Percentiles rank a stretch among this genome's conserved stretches.
Evolutionary conservation across 768 basidiomycete genomes (phyloP).

Genomic region (Pleurotus citrinopileatus): DNA sequence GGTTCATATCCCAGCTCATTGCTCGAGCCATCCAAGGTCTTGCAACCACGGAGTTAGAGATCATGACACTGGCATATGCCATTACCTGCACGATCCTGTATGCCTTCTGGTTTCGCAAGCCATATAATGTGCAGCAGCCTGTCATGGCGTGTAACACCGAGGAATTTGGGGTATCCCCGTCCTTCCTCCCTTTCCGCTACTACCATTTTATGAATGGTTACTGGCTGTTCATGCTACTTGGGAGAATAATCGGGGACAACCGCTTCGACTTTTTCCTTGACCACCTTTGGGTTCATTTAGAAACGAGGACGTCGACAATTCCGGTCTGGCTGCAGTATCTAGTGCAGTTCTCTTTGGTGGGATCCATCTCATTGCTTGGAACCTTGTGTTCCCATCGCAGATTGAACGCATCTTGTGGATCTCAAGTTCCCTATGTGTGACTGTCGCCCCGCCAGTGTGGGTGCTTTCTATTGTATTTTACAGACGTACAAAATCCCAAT

Average conservation of each 20-base stretch:
- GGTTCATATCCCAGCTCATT: conserved; percentile 30
- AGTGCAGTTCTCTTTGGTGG: conserved; percentile 20
- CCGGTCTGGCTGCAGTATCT: too few species aligned
- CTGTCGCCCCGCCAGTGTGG: conserved; percentile 10
- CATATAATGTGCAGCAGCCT: conserved; percentile 21
- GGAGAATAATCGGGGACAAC: neutral
- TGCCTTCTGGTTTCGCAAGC: conserved; percentile 34
- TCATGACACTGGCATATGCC: conserved; percentile 25
- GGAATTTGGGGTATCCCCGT: neutral
- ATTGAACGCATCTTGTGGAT: conserved; percentile 20
- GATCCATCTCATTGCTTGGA: conserved; percentile 24
- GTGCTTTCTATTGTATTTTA: neutral
- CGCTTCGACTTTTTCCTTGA: too few species aligned
- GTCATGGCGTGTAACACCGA: conserved; percentile 19
- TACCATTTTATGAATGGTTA: neutral
- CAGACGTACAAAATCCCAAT: too few species aligned
- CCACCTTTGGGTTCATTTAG: too few species aligned
- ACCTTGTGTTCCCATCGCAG: conserved; percentile 16
- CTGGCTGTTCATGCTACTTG: neutral
- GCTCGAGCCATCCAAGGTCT: conserved; percentile 20
- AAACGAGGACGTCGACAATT: too few species aligned
- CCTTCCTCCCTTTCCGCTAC: neutral
- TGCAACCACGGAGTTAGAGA: conserved; percentile 26
- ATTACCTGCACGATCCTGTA: conserved; percentile 25
- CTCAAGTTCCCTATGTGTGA: conserved; percentile 14